Conservation (phyloP, 2,329 filamentous ascomycete species). For the Esteya vermicola region DNA sequence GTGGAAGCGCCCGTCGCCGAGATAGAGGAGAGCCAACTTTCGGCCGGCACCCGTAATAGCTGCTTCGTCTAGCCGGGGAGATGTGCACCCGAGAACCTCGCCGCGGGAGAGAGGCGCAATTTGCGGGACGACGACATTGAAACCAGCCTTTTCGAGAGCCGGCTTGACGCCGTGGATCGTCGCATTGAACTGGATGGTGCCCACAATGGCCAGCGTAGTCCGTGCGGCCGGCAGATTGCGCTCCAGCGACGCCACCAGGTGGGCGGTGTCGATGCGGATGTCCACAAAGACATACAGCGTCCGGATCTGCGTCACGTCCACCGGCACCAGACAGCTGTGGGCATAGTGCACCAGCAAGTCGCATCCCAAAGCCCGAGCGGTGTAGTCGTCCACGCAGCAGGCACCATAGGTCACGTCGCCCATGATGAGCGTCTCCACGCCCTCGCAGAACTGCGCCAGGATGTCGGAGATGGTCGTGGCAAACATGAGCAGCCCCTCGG, state of each 20-base stretch:
- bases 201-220: slow-evolving; percentile 83
- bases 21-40: slow-evolving; percentile 64
- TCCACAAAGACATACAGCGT: slow-evolving; percentile 97
- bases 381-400: slow-evolving; percentile 98
- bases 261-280: slow-evolving; percentile 84
- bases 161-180: slow-evolving; percentile 78
- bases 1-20: slow-evolving; percentile 88
- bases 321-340: slow-evolving; percentile 89
- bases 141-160: slow-evolving; percentile 69
- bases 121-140: slow-evolving; percentile 76
- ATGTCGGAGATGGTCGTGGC: slow-evolving; percentile 97
- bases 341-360: slow-evolving; percentile 94
- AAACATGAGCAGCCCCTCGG: slow-evolving; percentile 86
- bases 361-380: slow-evolving; percentile 82
- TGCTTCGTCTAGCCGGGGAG: slow-evolving; percentile 35
- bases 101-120: slow-evolving; percentile 87
- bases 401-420: slow-evolving; percentile 97
- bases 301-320: slow-evolving; percentile 92
- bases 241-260: slow-evolving; percentile 74
- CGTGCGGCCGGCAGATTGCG: slow-evolving; percentile 65
- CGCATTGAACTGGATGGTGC: slow-evolving; percentile 97
- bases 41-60: slow-evolving; percentile 35
- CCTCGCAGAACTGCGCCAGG: slow-evolving; percentile 82
- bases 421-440: slow-evolving; percentile 91
- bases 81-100: slow-evolving; percentile 95